These are phyloP conservation scores for Trypanosoma scelopori DNA, from an alignment of 208 protist genomes.

Conservation along the genomic window DNA sequence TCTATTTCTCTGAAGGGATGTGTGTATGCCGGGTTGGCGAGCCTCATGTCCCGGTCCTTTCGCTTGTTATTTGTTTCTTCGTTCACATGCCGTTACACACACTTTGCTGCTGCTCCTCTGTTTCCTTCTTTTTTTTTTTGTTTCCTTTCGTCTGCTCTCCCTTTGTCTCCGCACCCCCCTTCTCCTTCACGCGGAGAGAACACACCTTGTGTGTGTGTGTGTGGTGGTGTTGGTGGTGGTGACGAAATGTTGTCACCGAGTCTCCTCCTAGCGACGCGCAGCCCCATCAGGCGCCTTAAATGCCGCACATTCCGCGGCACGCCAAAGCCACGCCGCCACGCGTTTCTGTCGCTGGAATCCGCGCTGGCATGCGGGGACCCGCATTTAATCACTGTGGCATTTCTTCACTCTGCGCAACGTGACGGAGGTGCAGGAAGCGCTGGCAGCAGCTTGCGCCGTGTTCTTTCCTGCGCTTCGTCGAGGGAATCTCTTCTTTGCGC, in stretches of 20 bases:
- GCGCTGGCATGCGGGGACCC: constrained; percentile 7
- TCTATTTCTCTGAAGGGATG: background rate
- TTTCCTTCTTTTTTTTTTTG: too few species aligned
- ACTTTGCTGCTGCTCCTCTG: too few species aligned
- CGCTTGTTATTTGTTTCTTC: too few species aligned
- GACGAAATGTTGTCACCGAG: constrained; percentile 5
- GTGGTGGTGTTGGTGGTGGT: too few species aligned
- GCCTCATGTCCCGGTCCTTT: too few species aligned
- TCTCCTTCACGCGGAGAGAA: too few species aligned
- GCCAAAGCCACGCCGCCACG: background rate
- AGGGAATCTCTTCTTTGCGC: constrained; percentile 34
- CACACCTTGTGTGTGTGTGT: too few species aligned
- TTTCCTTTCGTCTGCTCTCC: too few species aligned
- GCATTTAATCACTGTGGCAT: constrained; percentile 15
- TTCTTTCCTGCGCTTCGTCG: constrained; percentile 24
- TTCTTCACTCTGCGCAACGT: constrained; percentile 15
- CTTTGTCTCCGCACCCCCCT: too few species aligned
- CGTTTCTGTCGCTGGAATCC: constrained; percentile 8
- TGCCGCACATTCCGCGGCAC: background rate
- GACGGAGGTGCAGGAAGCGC: background rate
- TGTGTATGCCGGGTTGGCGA: too few species aligned
- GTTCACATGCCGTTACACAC: too few species aligned
- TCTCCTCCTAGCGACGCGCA: background rate
- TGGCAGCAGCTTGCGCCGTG: constrained; percentile 3
- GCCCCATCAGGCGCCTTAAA: constrained; percentile 10